Base-by-base conservation (phyloP, 2,329 filamentous ascomycete species). In the Sporothrix pallida region DNA sequence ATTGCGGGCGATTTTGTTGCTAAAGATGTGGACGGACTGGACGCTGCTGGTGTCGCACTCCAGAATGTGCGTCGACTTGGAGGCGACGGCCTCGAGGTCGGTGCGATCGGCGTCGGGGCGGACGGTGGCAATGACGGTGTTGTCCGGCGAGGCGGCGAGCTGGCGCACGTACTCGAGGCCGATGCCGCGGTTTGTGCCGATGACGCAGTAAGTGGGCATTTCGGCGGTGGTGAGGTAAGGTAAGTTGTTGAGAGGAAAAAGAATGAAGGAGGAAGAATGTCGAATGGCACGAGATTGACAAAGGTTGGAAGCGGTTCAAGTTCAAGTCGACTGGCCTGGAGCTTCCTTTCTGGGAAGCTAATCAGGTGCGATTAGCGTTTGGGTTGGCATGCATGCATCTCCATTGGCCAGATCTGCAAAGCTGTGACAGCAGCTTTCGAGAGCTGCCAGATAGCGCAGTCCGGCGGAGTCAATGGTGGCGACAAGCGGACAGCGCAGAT, bases 81-180 rank as follows among this genome's bases (percentile, higher is more conserved):
- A 77, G 0, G 78, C 75, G 0, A 70, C 74, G 6, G 77, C 74
- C 3, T 75, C 70, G 20, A 83, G 76, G 10, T 79, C 78, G 3
- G 74, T 69, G 26, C 80, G 77, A 74, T 81, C 79, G 12, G 78
- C 76, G 12, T 75, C 71, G 5, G 77, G 74, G 9, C 80, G 78
- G 1, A 77, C 75, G 0, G 76, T 75, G 17, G 79, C 80, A n/a
- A 81, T 68, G 70, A 81, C 75, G 70, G 76, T 79, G 74, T 80
- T 80, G 69, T 77, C 74, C 1, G 74, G 54, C 10, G 74, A 74
- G 12, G 74, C 58, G 12, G 78, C 76, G 15, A 81, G 77, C 70
- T 81, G 80, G 15, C 79, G 78, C 62, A 81, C 77, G 50, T 80
- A 79, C 56, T 80, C 79, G 65, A 81, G 79, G 46, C 80, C 80